A percentile compares a stretch with the other conserved stretches of the same genome.
Conservation (phyloP, 73 alveolate genomes). For the Tetrahymena borealis region DNA sequence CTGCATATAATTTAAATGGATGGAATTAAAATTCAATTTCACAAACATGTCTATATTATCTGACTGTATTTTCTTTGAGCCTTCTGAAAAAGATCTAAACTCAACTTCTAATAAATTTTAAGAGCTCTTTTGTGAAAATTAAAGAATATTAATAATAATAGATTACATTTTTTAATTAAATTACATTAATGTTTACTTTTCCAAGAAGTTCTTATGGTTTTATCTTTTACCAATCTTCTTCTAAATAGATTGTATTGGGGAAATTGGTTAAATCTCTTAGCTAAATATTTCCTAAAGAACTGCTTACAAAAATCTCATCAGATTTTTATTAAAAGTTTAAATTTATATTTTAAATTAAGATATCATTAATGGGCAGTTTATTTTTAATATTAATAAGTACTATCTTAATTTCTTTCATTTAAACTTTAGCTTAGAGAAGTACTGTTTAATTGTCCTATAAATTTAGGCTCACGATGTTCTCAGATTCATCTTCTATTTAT, state of each 20-base stretch:
- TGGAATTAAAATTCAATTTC: slow-evolving; percentile 10
- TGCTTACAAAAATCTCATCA: slow-evolving; percentile 19
- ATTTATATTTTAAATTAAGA: neutral
- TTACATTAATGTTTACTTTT: neutral
- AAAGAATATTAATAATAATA: neutral
- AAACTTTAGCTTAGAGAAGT: neutral
- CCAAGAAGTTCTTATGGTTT: slow-evolving; percentile 34
- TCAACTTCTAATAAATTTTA: neutral
- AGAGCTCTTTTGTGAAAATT: neutral
- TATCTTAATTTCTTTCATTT: neutral
- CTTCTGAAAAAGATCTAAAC: neutral
- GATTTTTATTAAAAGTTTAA: neutral
- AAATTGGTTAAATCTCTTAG: slow-evolving; percentile 22
- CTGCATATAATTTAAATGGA: slow-evolving; percentile 12
- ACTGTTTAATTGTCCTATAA: neutral
- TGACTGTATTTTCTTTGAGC: slow-evolving; percentile 7
- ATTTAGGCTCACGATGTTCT: neutral
- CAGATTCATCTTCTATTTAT: neutral
- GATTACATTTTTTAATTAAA: neutral
- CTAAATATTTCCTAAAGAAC: slow-evolving; percentile 27
- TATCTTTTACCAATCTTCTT: slow-evolving; percentile 9
- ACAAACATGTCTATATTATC: slow-evolving; percentile 22
- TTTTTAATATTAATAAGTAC: neutral
- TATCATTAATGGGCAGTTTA: neutral
- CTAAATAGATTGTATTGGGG: slow-evolving; percentile 15